These are phyloP conservation scores for Zygoascus ofunaensis DNA, from an alignment of 805 yeast species.

Conservation along the genomic window DNA sequence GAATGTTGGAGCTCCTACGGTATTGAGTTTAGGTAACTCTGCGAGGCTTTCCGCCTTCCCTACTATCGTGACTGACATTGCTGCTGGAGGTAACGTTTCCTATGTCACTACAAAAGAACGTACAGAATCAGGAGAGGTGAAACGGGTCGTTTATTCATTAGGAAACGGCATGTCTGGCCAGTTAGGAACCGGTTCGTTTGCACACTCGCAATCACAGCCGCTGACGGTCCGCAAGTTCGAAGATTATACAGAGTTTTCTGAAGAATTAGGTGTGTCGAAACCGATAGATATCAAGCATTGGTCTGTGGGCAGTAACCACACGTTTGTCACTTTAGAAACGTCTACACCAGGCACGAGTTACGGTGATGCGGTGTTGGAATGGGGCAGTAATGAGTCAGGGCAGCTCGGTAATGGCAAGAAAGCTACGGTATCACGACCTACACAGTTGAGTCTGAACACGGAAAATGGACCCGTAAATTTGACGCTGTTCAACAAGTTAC, in stretches of 20 bases:
- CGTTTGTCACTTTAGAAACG: conserved; percentile 15
- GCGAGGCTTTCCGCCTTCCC: neutral
- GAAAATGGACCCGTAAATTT: conserved; percentile 4
- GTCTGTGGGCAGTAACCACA: conserved; percentile 58
- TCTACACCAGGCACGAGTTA: neutral
- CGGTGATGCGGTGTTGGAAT: conserved; percentile 39
- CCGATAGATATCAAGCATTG: conserved; percentile 43
- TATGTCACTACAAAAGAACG: conserved; percentile 31
- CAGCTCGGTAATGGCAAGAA: conserved; percentile 80
- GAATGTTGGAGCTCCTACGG: conserved; percentile 59
- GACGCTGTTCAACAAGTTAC: conserved; percentile 33
- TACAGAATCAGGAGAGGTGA: conserved; percentile 11
- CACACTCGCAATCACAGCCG: conserved; percentile 68
- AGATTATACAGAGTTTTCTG: conserved; percentile 48
- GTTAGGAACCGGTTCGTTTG: conserved; percentile 66
- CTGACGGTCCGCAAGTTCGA: conserved; percentile 42
- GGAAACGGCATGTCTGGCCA: conserved; percentile 86
- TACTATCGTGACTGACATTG: conserved; percentile 31
- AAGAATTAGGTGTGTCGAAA: conserved; percentile 32
- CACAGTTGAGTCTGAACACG: conserved; percentile 6
- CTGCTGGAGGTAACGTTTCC: conserved; percentile 65
- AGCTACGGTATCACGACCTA: conserved; percentile 33
- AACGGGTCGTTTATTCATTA: conserved; percentile 42
- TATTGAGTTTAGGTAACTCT: conserved; percentile 22
- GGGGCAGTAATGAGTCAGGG: conserved; percentile 81